A percentile compares a stretch with the other conserved stretches of the same genome.
These are phyloP conservation scores for Canavalia ensiformis DNA, from an alignment of 306 rosid genomes.

Conservation along the genomic window DNA sequence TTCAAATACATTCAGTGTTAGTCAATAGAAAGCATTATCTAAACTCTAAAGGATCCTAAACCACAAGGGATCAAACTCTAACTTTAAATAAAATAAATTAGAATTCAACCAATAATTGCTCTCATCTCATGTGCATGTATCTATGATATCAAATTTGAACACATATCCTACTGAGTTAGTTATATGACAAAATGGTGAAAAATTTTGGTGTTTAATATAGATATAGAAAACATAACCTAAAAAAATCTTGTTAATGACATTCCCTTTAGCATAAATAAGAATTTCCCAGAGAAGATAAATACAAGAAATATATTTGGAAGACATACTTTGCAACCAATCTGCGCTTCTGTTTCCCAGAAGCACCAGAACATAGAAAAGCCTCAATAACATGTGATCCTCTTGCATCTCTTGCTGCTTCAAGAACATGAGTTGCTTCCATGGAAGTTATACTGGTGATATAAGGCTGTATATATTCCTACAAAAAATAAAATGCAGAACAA, in stretches of 20 bases:
- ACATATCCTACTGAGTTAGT: slow-evolving; percentile 3
- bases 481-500: slow-evolving; percentile 36
- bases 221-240: slow-evolving; percentile 22
- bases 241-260: neutral
- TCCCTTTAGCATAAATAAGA: slow-evolving; percentile 20
- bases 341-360: slow-evolving; percentile 76
- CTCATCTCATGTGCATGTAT: slow-evolving; percentile 7
- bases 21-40: slow-evolving; percentile 24
- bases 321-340: slow-evolving; percentile 77
- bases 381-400: slow-evolving; percentile 88
- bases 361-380: slow-evolving; percentile 80
- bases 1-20: slow-evolving; percentile 4
- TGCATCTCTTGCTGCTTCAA: slow-evolving; percentile 72
- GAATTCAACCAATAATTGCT: slow-evolving; percentile 2
- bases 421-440: slow-evolving; percentile 66
- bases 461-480: slow-evolving; percentile 78
- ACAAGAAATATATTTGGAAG: slow-evolving; percentile 40
- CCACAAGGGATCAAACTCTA: slow-evolving; percentile 24
- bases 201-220: slow-evolving; percentile 7
- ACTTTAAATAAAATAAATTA: slow-evolving; percentile 23
- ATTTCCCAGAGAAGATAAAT: slow-evolving; percentile 40
- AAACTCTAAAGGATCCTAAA: slow-evolving; percentile 24
- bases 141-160: slow-evolving; percentile 16
- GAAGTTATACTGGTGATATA: slow-evolving; percentile 72
- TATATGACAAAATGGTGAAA: neutral